phyloP scores from a whole-genome alignment of 2,329 filamentous ascomycete species.

The Cordyceps cateniannulata region DNA sequence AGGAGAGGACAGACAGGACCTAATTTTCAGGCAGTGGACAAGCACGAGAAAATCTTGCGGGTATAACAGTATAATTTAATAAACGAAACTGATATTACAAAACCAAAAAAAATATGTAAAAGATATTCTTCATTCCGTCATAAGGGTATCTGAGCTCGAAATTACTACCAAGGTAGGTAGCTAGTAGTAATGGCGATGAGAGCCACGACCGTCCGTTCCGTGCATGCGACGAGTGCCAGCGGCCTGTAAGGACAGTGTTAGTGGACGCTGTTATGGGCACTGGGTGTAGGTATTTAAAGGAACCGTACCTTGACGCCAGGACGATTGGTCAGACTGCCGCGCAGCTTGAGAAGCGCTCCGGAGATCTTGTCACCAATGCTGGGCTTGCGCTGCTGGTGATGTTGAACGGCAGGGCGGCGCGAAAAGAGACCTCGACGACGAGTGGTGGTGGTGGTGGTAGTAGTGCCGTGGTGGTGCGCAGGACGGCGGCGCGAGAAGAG shows the following conservation, averaged over 20 bases:
- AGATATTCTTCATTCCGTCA: neutral
- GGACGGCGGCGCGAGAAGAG: conserved; percentile 22
- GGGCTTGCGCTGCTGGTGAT: conserved; percentile 58
- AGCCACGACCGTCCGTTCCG: conserved; percentile 64
- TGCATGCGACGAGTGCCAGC: conserved; percentile 68
- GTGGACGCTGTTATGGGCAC: neutral
- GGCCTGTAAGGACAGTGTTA: conserved; percentile 39
- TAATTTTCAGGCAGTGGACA: neutral
- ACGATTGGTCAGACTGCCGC: conserved; percentile 60
- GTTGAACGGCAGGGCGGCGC: conserved; percentile 29
- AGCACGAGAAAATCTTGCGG: neutral
- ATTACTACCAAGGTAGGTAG: no score
- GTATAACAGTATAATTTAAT: neutral
- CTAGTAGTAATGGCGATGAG: conserved; percentile 25
- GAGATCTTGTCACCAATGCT: conserved; percentile 71
- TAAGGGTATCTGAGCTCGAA: neutral
- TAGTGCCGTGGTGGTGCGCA: conserved; percentile 29
- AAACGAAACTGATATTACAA: neutral
- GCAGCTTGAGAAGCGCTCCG: conserved; percentile 67
- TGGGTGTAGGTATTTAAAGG: neutral
- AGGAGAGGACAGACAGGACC: no score
- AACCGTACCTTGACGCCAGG: conserved; percentile 61
- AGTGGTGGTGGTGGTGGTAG: conserved; percentile 32
- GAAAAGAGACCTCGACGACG: conserved; percentile 35
- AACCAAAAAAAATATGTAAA: neutral